A percentile compares a stretch with the other conserved stretches of the same genome.
Evolutionary conservation across 2,329 filamentous ascomycete genomes (phyloP).

Genomic region (Blumeria graminis): DNA sequence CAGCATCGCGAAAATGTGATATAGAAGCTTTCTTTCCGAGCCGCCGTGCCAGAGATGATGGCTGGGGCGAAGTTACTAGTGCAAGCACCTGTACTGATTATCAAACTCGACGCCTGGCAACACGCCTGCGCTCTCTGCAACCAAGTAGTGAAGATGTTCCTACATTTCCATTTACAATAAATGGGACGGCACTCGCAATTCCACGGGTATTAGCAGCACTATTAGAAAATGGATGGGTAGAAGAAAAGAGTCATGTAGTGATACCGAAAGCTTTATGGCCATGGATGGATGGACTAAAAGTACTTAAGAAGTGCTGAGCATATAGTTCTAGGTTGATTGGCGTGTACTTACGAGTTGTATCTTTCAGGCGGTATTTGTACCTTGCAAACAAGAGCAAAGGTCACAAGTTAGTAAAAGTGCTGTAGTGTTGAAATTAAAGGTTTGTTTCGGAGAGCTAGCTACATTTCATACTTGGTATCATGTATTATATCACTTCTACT

Average conservation of each 20-base stretch:
- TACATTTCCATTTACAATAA: constrained; percentile 70
- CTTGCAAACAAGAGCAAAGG: no score
- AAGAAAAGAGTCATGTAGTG: constrained; percentile 36
- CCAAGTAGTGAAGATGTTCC: constrained; percentile 7
- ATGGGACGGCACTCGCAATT: constrained; percentile 81
- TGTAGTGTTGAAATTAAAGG: no score
- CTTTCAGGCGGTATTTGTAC: no score
- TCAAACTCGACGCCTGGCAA: constrained; percentile 62
- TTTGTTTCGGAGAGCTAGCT: no score
- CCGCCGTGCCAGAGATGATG: constrained; percentile 35
- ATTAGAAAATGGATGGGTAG: constrained; percentile 76
- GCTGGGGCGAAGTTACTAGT: constrained; percentile 86
- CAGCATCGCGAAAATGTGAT: constrained; percentile 66
- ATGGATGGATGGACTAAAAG: constrained; percentile 48
- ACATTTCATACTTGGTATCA: no score
- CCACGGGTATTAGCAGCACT: constrained; percentile 74
- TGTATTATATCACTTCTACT: no score
- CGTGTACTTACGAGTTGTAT: no score
- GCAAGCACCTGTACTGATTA: constrained; percentile 88
- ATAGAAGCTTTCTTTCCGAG: constrained; percentile 91
- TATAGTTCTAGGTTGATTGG: no score
- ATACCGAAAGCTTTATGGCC: constrained; percentile 58
- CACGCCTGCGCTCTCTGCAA: constrained; percentile 25
- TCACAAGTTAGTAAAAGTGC: no score
- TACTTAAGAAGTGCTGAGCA: no score